Base-by-base conservation (phyloP, 2,329 filamentous ascomycete species). In the Talaromyces albobiverticillius region DNA sequence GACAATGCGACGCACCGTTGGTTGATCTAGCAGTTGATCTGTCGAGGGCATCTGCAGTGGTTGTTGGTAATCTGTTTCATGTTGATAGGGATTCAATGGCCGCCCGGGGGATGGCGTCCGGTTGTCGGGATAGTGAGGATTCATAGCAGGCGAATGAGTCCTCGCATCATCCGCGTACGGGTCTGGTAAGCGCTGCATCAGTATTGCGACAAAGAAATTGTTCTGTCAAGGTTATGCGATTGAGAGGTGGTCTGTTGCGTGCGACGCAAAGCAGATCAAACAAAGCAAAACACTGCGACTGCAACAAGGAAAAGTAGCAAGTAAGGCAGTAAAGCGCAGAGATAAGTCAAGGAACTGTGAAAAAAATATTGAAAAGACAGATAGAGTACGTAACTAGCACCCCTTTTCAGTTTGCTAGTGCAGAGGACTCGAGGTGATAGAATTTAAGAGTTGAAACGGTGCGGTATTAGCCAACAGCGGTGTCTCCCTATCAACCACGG, bases 1-100 rank as follows among this genome's bases (percentile, higher is more conserved):
- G n/a, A 20, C n/a, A n/a, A n/a, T n/a, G 36, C 36, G 25, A 81
- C 87, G 78, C 72, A 93, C 89, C 54, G 92, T 93, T 47, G 90
- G 89, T 71, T 96, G 92, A 60, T 92, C 81, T 55, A 88, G 84
- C 49, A 97, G 77, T 54, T 86, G 81, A 73, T 97, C 93, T 64
- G 84, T 86, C 1, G 75, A 74, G 56, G 86, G 88, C 68, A 90
- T 89, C 61, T 89, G 83, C 48, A 92, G 76, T 76, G 79, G 67
- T 90, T n/a, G n/a, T n/a, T 92, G 8, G 86, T 84, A 60, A 4
- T 55, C 53, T 36, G 85, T 83, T 42, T 94, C 87, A 45, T 95
- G 81, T 68, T 95, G 89, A 70, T 96, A 95, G 60, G 86, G 83
- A 62, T 87, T 83, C 56, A 87, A 75, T 25, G 87, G 88, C 61